phyloP scores from a whole-genome alignment of 2,329 filamentous ascomycete genomes.

The Beauveria sp. region DNA sequence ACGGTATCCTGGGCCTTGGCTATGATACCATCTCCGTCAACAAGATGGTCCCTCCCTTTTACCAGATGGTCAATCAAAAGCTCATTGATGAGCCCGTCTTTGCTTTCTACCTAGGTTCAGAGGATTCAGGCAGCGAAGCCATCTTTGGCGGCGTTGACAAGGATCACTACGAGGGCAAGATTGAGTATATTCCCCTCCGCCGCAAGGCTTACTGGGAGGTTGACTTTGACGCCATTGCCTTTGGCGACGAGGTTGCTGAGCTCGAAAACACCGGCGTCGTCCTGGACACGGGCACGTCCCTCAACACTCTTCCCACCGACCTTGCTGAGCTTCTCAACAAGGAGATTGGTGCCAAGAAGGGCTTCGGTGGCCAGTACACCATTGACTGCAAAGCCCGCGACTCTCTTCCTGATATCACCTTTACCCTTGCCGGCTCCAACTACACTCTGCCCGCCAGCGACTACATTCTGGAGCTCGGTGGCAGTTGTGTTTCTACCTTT shows the following conservation, averaged over 20 bases:
- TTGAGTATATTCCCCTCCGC: slow-evolving; percentile 88
- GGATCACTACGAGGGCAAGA: slow-evolving; percentile 72
- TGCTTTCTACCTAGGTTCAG: slow-evolving; percentile 85
- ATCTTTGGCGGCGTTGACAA: slow-evolving; percentile 85
- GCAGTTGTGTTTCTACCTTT: slow-evolving; percentile 94
- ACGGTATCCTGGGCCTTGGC: slow-evolving; percentile 90
- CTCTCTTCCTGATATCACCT: slow-evolving; percentile 81
- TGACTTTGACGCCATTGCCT: slow-evolving; percentile 83
- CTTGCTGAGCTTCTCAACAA: slow-evolving; percentile 95
- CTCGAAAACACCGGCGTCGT: slow-evolving; percentile 94
- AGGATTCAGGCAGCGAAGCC: slow-evolving; percentile 70
- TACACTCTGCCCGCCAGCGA: slow-evolving; percentile 85
- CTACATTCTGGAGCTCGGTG: slow-evolving; percentile 93
- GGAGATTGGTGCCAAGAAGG: slow-evolving; percentile 97
- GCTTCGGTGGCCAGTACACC: slow-evolving; percentile 93
- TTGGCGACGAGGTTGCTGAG: slow-evolving; percentile 78
- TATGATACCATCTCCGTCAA: slow-evolving; percentile 98
- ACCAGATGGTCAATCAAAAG: slow-evolving; percentile 87
- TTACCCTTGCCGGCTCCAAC: slow-evolving; percentile 83
- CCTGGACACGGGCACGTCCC: slow-evolving; percentile 94
- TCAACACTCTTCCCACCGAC: slow-evolving; percentile 87
- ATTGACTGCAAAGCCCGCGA: slow-evolving; percentile 76
- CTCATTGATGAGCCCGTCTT: slow-evolving; percentile 90
- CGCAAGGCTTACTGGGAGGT: slow-evolving; percentile 99
- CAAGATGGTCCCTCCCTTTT: slow-evolving; percentile 88